These are phyloP conservation scores for Amborella trichopoda DNA, from an alignment of 164 flowering plant species.

Conservation along the genomic window DNA sequence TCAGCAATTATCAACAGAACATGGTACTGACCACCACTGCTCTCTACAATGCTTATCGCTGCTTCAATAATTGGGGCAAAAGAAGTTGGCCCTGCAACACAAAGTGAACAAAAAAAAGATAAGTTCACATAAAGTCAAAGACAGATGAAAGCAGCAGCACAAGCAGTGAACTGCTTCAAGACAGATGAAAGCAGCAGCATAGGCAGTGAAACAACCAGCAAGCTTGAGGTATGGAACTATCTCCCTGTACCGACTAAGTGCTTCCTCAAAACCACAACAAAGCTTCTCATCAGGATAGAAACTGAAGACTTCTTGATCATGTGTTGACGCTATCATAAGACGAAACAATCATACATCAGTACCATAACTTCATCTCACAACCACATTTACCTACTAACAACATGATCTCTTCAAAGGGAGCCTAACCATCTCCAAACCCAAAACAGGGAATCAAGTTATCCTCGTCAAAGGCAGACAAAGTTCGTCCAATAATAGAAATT, in stretches of 20 bases:
- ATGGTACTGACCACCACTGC: constrained; percentile 92
- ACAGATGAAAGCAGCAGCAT: neutral
- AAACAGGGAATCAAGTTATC: constrained; percentile 46
- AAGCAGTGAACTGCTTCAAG: neutral
- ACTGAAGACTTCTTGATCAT: constrained; percentile 91
- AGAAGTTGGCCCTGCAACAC: constrained; percentile 78
- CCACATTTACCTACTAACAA: too few species aligned
- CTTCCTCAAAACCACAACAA: constrained; percentile 92
- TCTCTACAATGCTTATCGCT: constrained; percentile 78
- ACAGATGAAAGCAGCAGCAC: neutral
- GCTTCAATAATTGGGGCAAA: constrained; percentile 89
- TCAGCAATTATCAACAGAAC: constrained; percentile 91
- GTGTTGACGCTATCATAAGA: constrained; percentile 59
- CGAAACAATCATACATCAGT: too few species aligned
- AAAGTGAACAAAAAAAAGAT: neutral
- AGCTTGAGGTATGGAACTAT: constrained; percentile 66
- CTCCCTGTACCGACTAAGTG: constrained; percentile 57
- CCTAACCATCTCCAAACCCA: constrained; percentile 53
- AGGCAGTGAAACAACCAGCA: constrained; percentile 38
- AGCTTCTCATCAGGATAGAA: constrained; percentile 65
- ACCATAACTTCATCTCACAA: neutral
- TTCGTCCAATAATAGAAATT: constrained; percentile 39
- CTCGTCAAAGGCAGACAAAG: constrained; percentile 40
- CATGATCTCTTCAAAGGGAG: too few species aligned
- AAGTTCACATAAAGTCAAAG: too few species aligned